phyloP scores from a whole-genome alignment of 148 eudicot genomes.

The Amaranthus hypochondriacus region DNA sequence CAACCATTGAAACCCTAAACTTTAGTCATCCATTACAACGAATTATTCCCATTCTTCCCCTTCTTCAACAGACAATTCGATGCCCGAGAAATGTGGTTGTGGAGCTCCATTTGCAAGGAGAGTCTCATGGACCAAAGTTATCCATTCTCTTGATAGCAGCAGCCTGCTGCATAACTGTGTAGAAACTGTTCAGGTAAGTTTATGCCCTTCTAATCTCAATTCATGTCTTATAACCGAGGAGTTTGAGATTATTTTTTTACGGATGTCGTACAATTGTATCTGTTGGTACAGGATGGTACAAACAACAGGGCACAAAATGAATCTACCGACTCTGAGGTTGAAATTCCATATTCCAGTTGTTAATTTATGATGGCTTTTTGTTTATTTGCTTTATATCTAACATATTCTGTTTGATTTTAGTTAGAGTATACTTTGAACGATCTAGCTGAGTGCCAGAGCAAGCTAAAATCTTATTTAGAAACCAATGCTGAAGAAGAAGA shows the following conservation, averaged over 20 bases:
- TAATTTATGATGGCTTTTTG: not conserved
- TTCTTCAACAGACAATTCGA: too few relatives aligned
- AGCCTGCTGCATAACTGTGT: too few relatives aligned
- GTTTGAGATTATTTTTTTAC: not conserved
- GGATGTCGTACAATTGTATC: slow-evolving; percentile 3
- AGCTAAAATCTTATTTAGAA: slow-evolving; percentile 64
- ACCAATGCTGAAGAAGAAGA: slow-evolving; percentile 47
- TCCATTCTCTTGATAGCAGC: too few relatives aligned
- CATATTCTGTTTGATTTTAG: slow-evolving; percentile 34
- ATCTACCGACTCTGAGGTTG: slow-evolving; percentile 49
- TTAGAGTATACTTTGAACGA: slow-evolving; percentile 44
- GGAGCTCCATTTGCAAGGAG: too few relatives aligned
- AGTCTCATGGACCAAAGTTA: too few relatives aligned
- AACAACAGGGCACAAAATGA: slow-evolving; percentile 28
- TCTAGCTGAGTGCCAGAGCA: slow-evolving; percentile 55
- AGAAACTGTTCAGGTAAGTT: slow-evolving; percentile 31
- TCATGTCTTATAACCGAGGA: not conserved
- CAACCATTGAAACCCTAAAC: too few relatives aligned
- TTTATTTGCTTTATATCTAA: not conserved
- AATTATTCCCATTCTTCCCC: too few relatives aligned
- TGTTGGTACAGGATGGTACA: slow-evolving; percentile 35
- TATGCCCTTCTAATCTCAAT: not conserved
- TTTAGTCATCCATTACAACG: too few relatives aligned
- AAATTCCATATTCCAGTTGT: not conserved
- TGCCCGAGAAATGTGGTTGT: too few relatives aligned